Evolutionary conservation across 306 rosid genomes (phyloP), one percentile per base, ranked within the genome.

Genomic region (Quercus ilex): DNA sequence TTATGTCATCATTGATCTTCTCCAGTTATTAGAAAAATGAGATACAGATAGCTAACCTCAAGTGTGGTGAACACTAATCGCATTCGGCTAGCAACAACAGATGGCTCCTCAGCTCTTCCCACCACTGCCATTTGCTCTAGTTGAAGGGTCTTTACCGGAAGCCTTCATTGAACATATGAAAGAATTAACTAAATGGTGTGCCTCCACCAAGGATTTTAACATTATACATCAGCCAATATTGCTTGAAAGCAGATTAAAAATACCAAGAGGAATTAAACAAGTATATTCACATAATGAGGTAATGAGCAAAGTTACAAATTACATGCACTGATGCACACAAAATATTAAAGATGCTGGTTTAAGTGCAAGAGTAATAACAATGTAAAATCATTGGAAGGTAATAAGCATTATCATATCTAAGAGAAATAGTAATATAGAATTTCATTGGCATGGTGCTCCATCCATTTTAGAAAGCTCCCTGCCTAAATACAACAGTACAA

Each of bases 131-230:
- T 85, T 82, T 95, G 99, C 88, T 95, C 99, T 14, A 95, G 89
- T 79, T 95, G 99, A 83, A 95, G 97, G 76, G 96, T 95, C 88
- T 91, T 95, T 52, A 93, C 98, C 0, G 98, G 99, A 78, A 95
- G 90, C 98, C 99, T 95, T 85, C 85, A 86, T 55, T 30, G 76
- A 85, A 78, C 31, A 69, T 6, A 35, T 18, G 60, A 70, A 60
- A 80, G 15, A 17, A 65, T 26, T 41, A 77, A 59, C 67, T 74
- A 57, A 46, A 77, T 6, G 4, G 43, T 53, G 71, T 76, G 68
- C 60, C 46, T 71, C 74, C 43, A 31, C 72, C 18, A 6, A 64
- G 69, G 73, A 13, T 15, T 25, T 85, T 58, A 69, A 28, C 14
- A 23, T 21, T 64, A 21, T 76, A 38, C 20, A 51, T 51, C 19